A percentile compares a stretch with the other conserved stretches of the same genome.
These are phyloP conservation scores for Rhizopus microsporus DNA, from an alignment of 371 early-diverging fungal species.

Conservation along the genomic window DNA sequence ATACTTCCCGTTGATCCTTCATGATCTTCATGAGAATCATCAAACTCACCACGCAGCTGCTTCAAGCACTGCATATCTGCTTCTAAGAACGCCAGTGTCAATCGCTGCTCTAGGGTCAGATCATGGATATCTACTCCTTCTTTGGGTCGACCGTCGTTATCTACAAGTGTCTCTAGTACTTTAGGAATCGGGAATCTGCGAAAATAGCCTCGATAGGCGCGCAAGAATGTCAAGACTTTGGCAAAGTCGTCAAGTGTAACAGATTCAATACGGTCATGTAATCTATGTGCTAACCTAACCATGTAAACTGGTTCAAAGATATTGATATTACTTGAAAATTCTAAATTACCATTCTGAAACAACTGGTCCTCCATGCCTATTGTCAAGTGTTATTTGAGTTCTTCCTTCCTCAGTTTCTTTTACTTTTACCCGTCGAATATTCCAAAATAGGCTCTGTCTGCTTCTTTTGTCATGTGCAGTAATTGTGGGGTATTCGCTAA, in stretches of 20 bases:
- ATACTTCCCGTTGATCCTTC: slow-evolving; percentile 67
- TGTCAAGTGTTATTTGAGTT: neutral
- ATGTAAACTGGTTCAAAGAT: neutral
- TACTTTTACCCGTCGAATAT: slow-evolving; percentile 55
- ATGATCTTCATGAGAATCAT: slow-evolving; percentile 32
- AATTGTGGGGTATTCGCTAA: slow-evolving; percentile 19
- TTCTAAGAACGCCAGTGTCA: slow-evolving; percentile 56
- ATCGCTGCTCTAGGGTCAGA: slow-evolving; percentile 59
- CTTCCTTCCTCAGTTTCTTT: slow-evolving; percentile 1
- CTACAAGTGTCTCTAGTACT: slow-evolving; percentile 25
- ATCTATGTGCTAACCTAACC: slow-evolving; percentile 37
- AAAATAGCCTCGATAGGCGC: slow-evolving; percentile 50
- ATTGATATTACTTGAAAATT: neutral
- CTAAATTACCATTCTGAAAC: slow-evolving; percentile 45
- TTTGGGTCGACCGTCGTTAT: slow-evolving; percentile 23
- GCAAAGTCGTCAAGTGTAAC: slow-evolving; percentile 38
- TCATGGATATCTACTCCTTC: slow-evolving; percentile 13
- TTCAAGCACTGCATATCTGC: slow-evolving; percentile 46
- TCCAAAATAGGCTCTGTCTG: slow-evolving; percentile 50
- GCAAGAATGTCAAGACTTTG: slow-evolving; percentile 28
- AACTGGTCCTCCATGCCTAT: slow-evolving; percentile 48
- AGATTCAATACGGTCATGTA: slow-evolving; percentile 49
- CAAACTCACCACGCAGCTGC: slow-evolving; percentile 10
- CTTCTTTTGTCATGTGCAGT: slow-evolving; percentile 33
- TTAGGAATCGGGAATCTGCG: slow-evolving; percentile 40